These are phyloP conservation scores for Rubia balearica DNA, from an alignment of 305 asterid genomes.

Conservation along the genomic window DNA sequence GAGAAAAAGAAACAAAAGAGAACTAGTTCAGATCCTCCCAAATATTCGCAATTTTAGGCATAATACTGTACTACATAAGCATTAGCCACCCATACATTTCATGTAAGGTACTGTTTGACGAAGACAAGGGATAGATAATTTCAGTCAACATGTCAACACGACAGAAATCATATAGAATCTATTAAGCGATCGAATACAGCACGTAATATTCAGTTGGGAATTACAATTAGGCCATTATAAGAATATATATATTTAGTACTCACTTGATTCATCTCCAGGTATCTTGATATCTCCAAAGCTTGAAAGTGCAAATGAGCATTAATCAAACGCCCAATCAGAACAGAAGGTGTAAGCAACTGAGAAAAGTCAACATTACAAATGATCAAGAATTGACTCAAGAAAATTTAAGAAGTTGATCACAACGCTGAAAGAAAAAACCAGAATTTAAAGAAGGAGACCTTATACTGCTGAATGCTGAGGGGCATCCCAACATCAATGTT, in stretches of 20 bases:
- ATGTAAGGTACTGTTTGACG: not conserved
- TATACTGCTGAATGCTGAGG: slow-evolving; percentile 88
- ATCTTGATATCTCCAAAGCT: slow-evolving; percentile 80
- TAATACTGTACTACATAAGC: not conserved
- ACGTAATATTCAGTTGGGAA: not conserved
- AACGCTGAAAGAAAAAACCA: not conserved
- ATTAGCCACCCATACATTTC: not conserved
- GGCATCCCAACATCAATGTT: slow-evolving; percentile 72
- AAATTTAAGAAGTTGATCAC: slow-evolving; percentile 9
- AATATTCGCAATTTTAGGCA: not conserved
- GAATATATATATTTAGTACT: slow-evolving; percentile 20
- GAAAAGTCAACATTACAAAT: slow-evolving; percentile 12
- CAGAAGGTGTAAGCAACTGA: slow-evolving; percentile 85
- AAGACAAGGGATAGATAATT: not conserved
- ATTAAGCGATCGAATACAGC: not conserved
- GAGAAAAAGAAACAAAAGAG: not conserved
- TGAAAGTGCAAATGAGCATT: slow-evolving; percentile 81
- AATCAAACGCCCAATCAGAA: slow-evolving; percentile 79
- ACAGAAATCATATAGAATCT: not conserved
- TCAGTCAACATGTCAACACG: not conserved
- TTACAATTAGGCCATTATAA: not conserved
- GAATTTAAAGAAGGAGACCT: slow-evolving; percentile 40
- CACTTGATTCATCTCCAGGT: slow-evolving; percentile 77
- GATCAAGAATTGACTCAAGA: not conserved
- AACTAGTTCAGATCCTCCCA: not conserved